Percentiles rank a stretch among this genome's conserved stretches.
Evolutionary conservation across 2,329 filamentous ascomycete species (phyloP).

Genomic region (Alternaria incomplexa): DNA sequence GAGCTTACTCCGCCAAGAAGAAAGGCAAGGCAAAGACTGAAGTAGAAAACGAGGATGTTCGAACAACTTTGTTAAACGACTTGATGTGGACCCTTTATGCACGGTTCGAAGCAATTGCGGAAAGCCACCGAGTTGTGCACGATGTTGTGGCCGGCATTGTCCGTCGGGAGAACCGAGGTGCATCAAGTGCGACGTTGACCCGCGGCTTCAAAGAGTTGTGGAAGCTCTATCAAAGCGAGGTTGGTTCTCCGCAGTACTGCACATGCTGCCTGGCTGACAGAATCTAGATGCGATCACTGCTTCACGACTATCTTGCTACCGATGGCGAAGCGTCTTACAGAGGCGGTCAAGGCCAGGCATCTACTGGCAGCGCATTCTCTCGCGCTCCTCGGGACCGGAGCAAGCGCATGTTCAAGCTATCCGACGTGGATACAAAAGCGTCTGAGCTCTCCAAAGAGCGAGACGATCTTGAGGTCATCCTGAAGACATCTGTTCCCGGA

Average conservation of each 20-base stretch:
- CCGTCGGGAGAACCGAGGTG: slow-evolving; percentile 72
- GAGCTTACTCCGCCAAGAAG: slow-evolving; percentile 57
- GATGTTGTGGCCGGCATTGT: slow-evolving; percentile 89
- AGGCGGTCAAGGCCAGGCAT: slow-evolving; percentile 57
- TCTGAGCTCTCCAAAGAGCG: slow-evolving; percentile 81
- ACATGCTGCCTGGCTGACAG: slow-evolving; percentile 1
- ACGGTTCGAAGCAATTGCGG: slow-evolving; percentile 96
- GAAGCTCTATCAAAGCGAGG: slow-evolving; percentile 96
- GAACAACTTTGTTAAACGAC: slow-evolving; percentile 86
- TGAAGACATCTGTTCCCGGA: slow-evolving; percentile 89
- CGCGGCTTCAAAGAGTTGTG: slow-evolving; percentile 95
- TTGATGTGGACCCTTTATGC: slow-evolving; percentile 91
- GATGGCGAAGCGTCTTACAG: slow-evolving; percentile 75
- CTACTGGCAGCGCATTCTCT: slow-evolving; percentile 60
- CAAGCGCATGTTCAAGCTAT: slow-evolving; percentile 79
- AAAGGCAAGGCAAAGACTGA: slow-evolving; percentile 65
- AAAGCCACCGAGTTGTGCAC: slow-evolving; percentile 91
- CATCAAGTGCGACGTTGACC: slow-evolving; percentile 68
- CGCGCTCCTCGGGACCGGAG: slow-evolving; percentile 56
- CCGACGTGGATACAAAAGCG: slow-evolving; percentile 82
- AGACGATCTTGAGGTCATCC: slow-evolving; percentile 86
- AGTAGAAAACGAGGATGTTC: slow-evolving; percentile 72
- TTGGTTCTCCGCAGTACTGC: slow-evolving; percentile 9
- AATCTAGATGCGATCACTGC: slow-evolving; percentile 75
- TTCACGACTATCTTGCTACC: slow-evolving; percentile 96